Conservation (phyloP, 139 green algal genomes). For the Chlorella sp. region DNA sequence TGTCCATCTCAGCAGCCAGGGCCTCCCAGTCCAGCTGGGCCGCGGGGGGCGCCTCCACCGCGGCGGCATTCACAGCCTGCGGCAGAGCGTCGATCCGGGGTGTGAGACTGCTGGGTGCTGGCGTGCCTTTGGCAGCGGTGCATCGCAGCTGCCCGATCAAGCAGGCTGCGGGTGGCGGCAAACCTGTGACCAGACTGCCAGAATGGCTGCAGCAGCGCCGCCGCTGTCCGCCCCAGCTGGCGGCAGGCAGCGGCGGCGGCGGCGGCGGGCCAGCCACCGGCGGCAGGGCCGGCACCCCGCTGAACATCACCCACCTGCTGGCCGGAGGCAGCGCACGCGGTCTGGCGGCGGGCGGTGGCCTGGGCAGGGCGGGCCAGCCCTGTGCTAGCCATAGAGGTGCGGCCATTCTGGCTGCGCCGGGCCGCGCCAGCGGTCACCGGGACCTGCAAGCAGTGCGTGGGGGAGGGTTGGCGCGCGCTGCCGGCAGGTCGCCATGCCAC, state of each 20-base stretch:
- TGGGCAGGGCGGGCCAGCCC: background rate
- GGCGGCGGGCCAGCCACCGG: too few relatives aligned
- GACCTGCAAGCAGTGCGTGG: too few relatives aligned
- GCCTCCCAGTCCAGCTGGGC: constrained; percentile 62
- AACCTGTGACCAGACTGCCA: background rate
- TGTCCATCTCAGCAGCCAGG: constrained; percentile 75
- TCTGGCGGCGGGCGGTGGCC: background rate
- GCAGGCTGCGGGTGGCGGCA: background rate
- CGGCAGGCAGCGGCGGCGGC: background rate
- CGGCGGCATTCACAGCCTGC: constrained; percentile 15
- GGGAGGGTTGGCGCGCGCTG: too few relatives aligned
- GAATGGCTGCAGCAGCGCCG: background rate
- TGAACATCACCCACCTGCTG: background rate
- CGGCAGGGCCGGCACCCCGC: too few relatives aligned
- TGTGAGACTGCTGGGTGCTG: too few relatives aligned
- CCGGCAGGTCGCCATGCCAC: too few relatives aligned
- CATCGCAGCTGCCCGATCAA: too few relatives aligned
- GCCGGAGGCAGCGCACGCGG: background rate
- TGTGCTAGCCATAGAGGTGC: background rate
- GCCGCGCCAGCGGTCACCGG: background rate
- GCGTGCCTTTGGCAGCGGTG: too few relatives aligned
- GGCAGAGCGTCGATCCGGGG: too few relatives aligned
- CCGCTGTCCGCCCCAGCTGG: background rate
- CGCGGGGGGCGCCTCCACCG: constrained; percentile 21
- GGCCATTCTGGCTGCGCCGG: background rate